phyloP scores from a whole-genome alignment of 257 asterid genomes.

The Plantago ovata region DNA sequence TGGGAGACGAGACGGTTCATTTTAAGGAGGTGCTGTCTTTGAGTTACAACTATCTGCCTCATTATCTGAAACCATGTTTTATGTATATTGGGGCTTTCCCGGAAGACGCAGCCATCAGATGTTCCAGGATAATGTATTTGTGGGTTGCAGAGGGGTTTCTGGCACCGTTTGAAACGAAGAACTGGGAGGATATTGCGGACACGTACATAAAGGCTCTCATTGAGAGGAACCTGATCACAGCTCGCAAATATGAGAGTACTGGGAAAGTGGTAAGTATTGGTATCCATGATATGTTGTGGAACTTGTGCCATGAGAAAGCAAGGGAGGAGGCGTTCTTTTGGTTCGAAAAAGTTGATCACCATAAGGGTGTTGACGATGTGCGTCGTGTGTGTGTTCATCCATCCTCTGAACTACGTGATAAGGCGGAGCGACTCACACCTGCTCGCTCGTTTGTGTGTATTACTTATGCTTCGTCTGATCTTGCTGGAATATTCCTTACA shows the following conservation, averaged over 20 bases:
- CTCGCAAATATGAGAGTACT: background rate
- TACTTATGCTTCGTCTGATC: background rate
- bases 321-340: background rate
- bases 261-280: slow-evolving; percentile 6
- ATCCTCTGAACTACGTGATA: background rate
- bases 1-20: background rate
- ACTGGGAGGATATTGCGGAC: slow-evolving; percentile 4
- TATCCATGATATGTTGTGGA: slow-evolving; percentile 11
- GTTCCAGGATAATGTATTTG: background rate
- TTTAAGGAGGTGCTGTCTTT: slow-evolving; percentile 1
- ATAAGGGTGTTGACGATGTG: background rate
- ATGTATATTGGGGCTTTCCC: slow-evolving; percentile 4
- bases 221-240: background rate
- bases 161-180: background rate
- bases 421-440: background rate
- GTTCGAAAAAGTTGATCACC: background rate
- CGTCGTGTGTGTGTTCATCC: background rate
- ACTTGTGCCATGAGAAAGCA: background rate
- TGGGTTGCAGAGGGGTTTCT: slow-evolving; percentile 12
- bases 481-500: background rate
- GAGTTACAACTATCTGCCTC: slow-evolving; percentile 4
- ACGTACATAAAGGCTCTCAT: slow-evolving; percentile 1
- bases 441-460: background rate
- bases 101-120: background rate
- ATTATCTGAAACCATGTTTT: slow-evolving; percentile 17